A percentile compares a stretch with the other conserved stretches of the same genome.
Conservation (phyloP, 2,329 filamentous ascomycete genomes). For the Diplodia mutila region DNA sequence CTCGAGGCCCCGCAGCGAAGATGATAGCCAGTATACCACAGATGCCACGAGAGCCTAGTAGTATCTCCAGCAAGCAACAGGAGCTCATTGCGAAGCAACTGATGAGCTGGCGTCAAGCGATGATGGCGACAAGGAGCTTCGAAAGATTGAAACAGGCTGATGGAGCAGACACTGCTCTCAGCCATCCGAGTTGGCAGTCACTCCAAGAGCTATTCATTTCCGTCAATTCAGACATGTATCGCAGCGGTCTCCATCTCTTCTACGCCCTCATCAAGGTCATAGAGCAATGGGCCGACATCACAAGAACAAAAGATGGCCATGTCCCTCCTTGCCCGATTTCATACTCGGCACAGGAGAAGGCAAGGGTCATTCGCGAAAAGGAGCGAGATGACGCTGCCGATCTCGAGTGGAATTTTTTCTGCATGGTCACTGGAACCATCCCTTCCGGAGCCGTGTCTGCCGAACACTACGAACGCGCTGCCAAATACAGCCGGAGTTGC, state of each 20-base stretch:
- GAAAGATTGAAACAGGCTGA: not conserved
- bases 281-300: not conserved
- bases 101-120: not conserved
- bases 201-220: not conserved
- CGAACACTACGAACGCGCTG: not conserved
- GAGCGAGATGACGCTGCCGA: not conserved
- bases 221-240: no score
- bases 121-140: not conserved
- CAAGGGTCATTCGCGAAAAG: not conserved
- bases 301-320: not conserved
- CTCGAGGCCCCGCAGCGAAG: no score
- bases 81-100: not conserved
- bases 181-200: not conserved
- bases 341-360: not conserved
- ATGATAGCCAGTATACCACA: not conserved
- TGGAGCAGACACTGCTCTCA: not conserved
- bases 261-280: not conserved
- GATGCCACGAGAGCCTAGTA: not conserved
- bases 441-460: not conserved
- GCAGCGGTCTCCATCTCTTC: not conserved
- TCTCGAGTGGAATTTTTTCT: not conserved
- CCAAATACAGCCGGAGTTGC: not conserved
- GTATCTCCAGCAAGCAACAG: not conserved
- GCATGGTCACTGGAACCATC: not conserved
- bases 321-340: not conserved